Evolutionary conservation across 1,284 basidiomycete genomes (phyloP).

Genomic region (Cutaneotrichosporon sp.): DNA sequence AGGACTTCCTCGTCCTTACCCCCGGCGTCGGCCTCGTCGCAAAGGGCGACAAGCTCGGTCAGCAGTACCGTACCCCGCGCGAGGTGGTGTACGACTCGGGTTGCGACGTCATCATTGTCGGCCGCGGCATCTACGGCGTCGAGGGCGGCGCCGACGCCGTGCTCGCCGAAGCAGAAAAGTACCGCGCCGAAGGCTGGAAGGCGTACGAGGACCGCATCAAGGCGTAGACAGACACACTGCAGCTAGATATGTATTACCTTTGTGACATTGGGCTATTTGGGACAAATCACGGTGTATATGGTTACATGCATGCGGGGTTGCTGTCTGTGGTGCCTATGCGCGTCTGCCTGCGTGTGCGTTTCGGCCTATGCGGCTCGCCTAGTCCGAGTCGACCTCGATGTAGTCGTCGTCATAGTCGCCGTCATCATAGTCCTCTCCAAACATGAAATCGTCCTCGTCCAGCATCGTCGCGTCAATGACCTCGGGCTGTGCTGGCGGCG

Average conservation of each 20-base stretch:
- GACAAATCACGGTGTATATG: neutral
- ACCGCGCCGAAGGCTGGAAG: conserved; percentile 81
- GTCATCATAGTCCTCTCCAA: conserved; percentile 28
- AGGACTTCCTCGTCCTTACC: conserved; percentile 87
- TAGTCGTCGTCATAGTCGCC: conserved; percentile 28
- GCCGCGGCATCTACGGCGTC: conserved; percentile 82
- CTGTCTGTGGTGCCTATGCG: neutral
- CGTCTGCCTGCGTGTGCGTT: neutral
- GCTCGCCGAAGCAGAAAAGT: conserved; percentile 69
- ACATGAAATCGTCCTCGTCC: conserved; percentile 43
- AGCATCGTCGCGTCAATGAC: conserved; percentile 43
- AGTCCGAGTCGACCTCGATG: conserved; percentile 47
- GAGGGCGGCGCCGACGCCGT: conserved; percentile 59
- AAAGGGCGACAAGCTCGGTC: conserved; percentile 83
- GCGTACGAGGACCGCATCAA: conserved; percentile 64
- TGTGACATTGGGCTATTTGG: too few relatives aligned
- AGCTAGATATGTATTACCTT: too few relatives aligned
- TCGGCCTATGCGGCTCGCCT: neutral
- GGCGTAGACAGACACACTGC: conserved; percentile 2
- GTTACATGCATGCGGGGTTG: conserved; percentile 14
- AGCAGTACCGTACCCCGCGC: conserved; percentile 90
- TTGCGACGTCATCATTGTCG: conserved; percentile 98
- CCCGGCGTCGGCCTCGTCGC: conserved; percentile 86
- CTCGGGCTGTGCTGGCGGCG: conserved; percentile 16
- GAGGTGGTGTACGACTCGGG: conserved; percentile 77